Conservation (phyloP, 2,329 filamentous ascomycete genomes). For the Colletotrichum theobromicola region DNA sequence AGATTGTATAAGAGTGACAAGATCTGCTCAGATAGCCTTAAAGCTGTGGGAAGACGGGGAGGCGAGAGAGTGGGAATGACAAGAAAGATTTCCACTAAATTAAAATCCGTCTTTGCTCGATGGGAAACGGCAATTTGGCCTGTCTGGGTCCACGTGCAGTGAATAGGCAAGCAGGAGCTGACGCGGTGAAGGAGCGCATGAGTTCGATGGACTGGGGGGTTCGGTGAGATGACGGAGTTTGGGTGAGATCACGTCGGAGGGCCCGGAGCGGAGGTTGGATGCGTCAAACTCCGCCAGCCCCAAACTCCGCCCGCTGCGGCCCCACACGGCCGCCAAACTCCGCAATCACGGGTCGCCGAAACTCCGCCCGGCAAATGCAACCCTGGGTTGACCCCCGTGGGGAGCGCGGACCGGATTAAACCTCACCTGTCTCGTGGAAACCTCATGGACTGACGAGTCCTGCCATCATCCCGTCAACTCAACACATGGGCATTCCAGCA, state of each 20-base stretch:
- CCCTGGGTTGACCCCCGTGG: background rate
- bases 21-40: background rate
- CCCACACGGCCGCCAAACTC: constrained; percentile 1
- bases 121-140: background rate
- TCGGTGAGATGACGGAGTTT: background rate
- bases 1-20: background rate
- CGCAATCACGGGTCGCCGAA: constrained; percentile 5
- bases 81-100: background rate
- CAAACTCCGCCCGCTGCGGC: constrained; percentile 16
- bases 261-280: constrained; percentile 4
- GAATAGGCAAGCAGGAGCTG: background rate
- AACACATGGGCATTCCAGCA: background rate
- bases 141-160: background rate
- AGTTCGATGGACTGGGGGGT: background rate
- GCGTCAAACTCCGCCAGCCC: constrained; percentile 3
- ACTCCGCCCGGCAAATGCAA: background rate
- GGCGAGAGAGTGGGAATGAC: background rate
- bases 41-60: background rate
- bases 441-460: background rate
- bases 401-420: background rate
- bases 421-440: background rate
- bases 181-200: background rate
- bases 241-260: background rate
- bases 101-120: background rate
- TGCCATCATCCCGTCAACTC: background rate